Evolutionary conservation across 306 rosid species (phyloP).

Genomic region (Cajanus cajan): DNA sequence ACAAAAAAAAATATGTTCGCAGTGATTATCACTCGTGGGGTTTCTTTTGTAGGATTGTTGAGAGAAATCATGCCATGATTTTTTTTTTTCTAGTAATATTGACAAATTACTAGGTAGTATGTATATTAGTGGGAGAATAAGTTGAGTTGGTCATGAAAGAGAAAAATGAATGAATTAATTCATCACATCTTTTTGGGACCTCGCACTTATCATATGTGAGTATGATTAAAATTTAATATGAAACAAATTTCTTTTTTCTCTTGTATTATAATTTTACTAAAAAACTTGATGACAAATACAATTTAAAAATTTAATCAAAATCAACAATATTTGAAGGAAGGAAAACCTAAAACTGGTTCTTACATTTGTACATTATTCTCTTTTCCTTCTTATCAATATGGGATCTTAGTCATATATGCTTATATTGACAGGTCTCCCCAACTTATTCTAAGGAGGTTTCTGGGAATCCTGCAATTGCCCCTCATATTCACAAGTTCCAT

Average conservation of each 20-base stretch:
- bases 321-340: background rate
- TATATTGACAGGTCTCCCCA: conserved; percentile 59
- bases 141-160: background rate
- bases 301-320: background rate
- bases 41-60: background rate
- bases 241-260: background rate
- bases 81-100: background rate
- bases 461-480: conserved; percentile 55
- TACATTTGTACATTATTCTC: background rate
- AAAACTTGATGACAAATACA: background rate
- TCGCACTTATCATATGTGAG: background rate
- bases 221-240: background rate
- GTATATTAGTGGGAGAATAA: background rate
- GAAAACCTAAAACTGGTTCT: background rate
- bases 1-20: background rate
- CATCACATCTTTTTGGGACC: background rate
- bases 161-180: background rate
- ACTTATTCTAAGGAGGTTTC: conserved; percentile 68
- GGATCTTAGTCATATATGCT: background rate
- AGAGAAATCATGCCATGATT: background rate
- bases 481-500: conserved; percentile 72
- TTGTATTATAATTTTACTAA: background rate
- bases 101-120: background rate
- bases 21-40: background rate
- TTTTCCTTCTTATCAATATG: background rate